phyloP scores from a whole-genome alignment of 345 rosid species.

The Dipteronia sinensis region DNA sequence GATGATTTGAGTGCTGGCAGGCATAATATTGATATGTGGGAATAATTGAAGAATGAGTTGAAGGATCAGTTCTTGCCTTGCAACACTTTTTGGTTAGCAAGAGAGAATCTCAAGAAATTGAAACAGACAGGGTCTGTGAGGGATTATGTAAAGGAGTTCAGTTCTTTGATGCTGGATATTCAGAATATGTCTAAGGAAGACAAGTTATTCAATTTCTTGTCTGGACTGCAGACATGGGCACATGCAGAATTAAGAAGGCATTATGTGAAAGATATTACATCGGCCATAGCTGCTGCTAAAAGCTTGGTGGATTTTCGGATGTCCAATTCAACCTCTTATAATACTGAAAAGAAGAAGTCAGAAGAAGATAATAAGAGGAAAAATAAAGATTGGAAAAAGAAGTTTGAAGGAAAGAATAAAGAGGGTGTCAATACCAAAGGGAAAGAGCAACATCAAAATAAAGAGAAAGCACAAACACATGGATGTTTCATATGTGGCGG shows the following conservation, averaged over 20 bases:
- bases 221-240: neutral
- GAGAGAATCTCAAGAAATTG: neutral
- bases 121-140: too few relatives aligned
- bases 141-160: neutral
- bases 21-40: neutral
- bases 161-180: neutral
- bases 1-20: neutral
- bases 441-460: too few relatives aligned
- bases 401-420: too few relatives aligned
- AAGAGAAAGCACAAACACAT: too few relatives aligned
- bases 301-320: neutral
- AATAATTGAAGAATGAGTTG: neutral
- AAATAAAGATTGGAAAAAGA: too few relatives aligned
- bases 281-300: fast-evolving
- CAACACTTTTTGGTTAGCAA: neutral
- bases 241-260: neutral
- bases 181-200: neutral
- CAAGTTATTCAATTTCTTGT: neutral
- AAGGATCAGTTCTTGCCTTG: neutral
- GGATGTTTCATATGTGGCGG: too few relatives aligned
- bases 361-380: neutral
- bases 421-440: too few relatives aligned
- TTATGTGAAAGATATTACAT: neutral
- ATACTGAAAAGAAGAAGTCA: neutral
- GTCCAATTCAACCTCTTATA: neutral